These are phyloP conservation scores for Solanum gandarillasii DNA, from an alignment of 257 asterid genomes.

Conservation along the genomic window DNA sequence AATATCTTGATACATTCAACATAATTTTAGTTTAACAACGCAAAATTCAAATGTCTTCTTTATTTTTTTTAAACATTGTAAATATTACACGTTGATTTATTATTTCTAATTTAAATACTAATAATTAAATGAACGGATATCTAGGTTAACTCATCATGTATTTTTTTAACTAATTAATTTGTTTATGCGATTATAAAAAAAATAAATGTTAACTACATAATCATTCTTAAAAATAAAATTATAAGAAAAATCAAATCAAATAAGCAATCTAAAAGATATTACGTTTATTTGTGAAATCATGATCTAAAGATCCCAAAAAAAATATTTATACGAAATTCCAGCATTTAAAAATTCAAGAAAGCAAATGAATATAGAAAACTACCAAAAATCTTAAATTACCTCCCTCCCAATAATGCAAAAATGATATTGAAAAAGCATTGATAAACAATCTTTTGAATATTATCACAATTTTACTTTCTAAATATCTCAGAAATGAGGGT, in stretches of 20 bases:
- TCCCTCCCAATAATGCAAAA: neutral
- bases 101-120: no score
- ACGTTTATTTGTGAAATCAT: neutral
- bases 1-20: no score
- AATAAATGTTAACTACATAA: no score
- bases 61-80: accelerated
- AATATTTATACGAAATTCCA: neutral
- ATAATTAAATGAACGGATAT: no score
- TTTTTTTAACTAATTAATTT: no score
- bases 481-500: neutral
- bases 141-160: no score
- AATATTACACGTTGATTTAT: no score
- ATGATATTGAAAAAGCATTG: neutral
- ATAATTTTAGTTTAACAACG: no score
- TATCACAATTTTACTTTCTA: neutral
- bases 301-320: neutral
- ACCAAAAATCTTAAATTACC: neutral
- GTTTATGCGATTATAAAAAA: no score
- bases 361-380: neutral
- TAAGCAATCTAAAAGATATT: neutral
- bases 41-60: no score
- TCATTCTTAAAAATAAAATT: neutral
- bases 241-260: neutral
- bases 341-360: neutral
- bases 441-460: neutral